Evolutionary conservation across 495 filamentous ascomycete species (phyloP), one percentile per base, ranked within the genome.

Genomic region (Podospora pseudocomata): DNA sequence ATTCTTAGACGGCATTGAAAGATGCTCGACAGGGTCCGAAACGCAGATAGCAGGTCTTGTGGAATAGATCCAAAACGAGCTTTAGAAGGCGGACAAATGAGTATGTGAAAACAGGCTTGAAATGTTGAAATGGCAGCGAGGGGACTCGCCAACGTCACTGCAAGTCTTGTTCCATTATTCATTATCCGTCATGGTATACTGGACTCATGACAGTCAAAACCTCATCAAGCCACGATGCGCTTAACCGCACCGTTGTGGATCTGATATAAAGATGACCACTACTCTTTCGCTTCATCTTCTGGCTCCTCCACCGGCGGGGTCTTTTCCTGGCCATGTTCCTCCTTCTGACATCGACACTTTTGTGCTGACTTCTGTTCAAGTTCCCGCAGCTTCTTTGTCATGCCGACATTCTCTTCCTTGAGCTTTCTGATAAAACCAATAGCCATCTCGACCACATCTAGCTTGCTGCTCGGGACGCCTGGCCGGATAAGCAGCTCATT

Each of bases 401-500:
- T 73, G 19, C 64, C 63, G 60, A 59, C 67, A 32, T 76, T 73
- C 63, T 70, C 73, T 65, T 66, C 59, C 62, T 76, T 71, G 32
- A 77, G 28, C 64, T 70, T 64, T 68, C 60, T 71, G 65, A 77
- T 73, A 26, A 72, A 76, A 6, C 72, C 74, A 44, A 77, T 67
- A 4, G 75, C 74, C 72, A 76, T 73, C 68, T 77, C 75, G 0
- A 73, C 75, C 2, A 77, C 66, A 30, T 77, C 75, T 9, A 77
- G 69, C 66, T 77, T 77, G 67, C 75, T 77, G 26, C 68, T 68
- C 0, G 71, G 72, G 34, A 66, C 66, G 18, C 71, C 67, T 7
- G 70, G 66, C 0, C 66, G 49, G 9, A 70, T 61, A 13, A 67
- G 60, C 34, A 39, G 64, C 20, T 69, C 65, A n/a, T 9, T 57